Evolutionary conservation across 2,329 filamentous ascomycete species (phyloP).

Genomic region (Neonectria faginata): DNA sequence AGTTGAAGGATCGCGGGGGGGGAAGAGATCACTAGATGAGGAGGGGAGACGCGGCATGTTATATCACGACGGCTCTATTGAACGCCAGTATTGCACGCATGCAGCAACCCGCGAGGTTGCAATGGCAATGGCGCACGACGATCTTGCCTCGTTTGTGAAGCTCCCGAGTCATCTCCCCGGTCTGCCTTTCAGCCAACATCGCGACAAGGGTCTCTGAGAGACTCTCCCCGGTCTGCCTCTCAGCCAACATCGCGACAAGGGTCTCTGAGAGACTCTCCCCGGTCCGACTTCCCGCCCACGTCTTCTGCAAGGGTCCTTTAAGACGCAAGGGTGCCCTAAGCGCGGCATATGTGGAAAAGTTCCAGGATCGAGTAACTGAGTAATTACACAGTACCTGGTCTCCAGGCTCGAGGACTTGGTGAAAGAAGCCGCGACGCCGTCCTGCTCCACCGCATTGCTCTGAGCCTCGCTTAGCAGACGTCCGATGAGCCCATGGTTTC

Average conservation of each 20-base stretch:
- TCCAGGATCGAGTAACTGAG: too few species aligned
- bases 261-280: neutral
- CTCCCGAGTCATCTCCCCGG: constrained; percentile 5
- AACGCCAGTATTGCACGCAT: neutral
- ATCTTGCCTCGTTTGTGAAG: constrained; percentile 1
- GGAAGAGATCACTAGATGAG: neutral
- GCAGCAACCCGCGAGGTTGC: neutral
- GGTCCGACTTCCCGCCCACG: too few species aligned
- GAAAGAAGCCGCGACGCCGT: neutral
- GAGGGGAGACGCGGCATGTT: neutral
- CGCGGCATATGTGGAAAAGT: constrained; percentile 7
- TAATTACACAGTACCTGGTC: neutral
- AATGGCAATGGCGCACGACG: neutral
- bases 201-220: neutral
- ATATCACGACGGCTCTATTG: neutral
- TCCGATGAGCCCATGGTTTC: neutral
- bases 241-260: too few species aligned
- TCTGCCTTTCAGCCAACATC: too few species aligned
- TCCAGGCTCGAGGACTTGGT: neutral
- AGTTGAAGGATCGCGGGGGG: neutral
- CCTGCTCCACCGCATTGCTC: neutral
- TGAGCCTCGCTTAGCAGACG: neutral
- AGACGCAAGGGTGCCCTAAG: constrained; percentile 11
- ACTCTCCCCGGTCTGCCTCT: too few species aligned
- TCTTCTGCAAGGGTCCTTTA: too few species aligned